Conservation (phyloP, 441 rosid species). For the Sinapis alba region DNA sequence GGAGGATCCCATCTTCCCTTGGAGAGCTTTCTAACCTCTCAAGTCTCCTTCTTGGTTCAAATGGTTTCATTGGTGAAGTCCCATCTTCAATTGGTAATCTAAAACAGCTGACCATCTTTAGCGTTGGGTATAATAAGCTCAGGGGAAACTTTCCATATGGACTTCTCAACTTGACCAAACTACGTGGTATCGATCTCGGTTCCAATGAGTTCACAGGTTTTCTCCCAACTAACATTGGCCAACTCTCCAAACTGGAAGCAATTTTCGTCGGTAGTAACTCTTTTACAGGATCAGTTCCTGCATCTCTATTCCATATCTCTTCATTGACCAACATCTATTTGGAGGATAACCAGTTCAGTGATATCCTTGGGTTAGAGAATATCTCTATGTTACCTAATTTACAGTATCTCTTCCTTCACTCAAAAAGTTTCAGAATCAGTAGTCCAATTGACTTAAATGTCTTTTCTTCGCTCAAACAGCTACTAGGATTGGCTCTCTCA, state of each 20-base stretch:
- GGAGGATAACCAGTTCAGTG: neutral
- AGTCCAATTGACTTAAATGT: neutral
- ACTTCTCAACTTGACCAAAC: slow-evolving; percentile 9
- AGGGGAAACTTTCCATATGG: neutral
- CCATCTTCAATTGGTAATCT: neutral
- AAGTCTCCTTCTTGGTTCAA: neutral
- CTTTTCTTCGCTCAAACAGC: slow-evolving; percentile 39
- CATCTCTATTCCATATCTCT: slow-evolving; percentile 6
- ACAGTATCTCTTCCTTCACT: neutral
- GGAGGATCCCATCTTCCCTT: slow-evolving; percentile 1
- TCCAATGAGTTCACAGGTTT: neutral
- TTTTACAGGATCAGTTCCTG: slow-evolving; percentile 4
- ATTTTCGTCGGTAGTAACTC: neutral
- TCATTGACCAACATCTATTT: neutral
- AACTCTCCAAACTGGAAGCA: neutral
- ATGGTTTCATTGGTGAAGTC: neutral
- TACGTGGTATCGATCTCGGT: neutral
- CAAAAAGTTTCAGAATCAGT: neutral
- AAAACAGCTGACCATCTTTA: neutral
- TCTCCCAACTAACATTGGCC: neutral
- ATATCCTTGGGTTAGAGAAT: neutral
- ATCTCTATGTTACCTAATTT: neutral
- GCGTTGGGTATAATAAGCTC: neutral
- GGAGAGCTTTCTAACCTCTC: neutral
- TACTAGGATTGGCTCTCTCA: slow-evolving; percentile 43